Evolutionary conservation across 352 stramenopile genomes (phyloP).

Genomic region (Globisporangium okanoganense): DNA sequence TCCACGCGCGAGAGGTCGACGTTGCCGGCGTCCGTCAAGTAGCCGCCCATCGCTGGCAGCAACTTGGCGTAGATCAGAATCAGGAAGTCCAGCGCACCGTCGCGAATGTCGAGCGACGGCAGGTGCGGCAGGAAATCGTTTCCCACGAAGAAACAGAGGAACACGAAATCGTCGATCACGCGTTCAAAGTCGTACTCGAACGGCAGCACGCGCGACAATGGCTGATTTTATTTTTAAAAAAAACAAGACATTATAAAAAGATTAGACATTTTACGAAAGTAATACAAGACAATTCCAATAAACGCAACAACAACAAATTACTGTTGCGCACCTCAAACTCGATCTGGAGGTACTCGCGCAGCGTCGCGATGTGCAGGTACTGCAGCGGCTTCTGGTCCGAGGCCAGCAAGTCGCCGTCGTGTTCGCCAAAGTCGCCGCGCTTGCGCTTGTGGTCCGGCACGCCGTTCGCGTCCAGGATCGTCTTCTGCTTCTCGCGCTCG

Average conservation of each 20-base stretch:
- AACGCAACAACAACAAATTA: too few species aligned
- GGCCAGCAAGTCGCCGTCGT: slow-evolving; percentile 71
- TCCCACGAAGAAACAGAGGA: slow-evolving; percentile 99
- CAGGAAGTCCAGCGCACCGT: slow-evolving; percentile 97
- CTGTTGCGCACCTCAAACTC: too few species aligned
- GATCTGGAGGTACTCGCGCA: slow-evolving; percentile 92
- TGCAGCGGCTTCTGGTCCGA: slow-evolving; percentile 91
- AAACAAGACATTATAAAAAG: too few species aligned
- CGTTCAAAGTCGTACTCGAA: slow-evolving; percentile 97
- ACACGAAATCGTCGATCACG: slow-evolving; percentile 99
- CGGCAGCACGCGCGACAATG: slow-evolving; percentile 67
- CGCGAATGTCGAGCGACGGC: slow-evolving; percentile 97
- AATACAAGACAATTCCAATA: too few species aligned
- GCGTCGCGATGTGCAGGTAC: slow-evolving; percentile 90
- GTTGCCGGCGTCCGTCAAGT: slow-evolving; percentile 94
- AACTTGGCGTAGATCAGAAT: slow-evolving; percentile 96
- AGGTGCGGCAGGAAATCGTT: slow-evolving; percentile 99
- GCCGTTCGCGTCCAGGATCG: slow-evolving; percentile 69
- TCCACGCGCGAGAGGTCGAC: slow-evolving; percentile 95
- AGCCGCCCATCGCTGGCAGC: slow-evolving; percentile 85
- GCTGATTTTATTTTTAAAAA: too few species aligned
- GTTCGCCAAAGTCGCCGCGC: slow-evolving; percentile 80
- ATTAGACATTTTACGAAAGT: too few species aligned
- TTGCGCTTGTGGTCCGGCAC: slow-evolving; percentile 69
- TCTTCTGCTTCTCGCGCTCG: slow-evolving; percentile 66